phyloP scores from a whole-genome alignment of 2,329 filamentous ascomycete species.

The Periconia digitata region DNA sequence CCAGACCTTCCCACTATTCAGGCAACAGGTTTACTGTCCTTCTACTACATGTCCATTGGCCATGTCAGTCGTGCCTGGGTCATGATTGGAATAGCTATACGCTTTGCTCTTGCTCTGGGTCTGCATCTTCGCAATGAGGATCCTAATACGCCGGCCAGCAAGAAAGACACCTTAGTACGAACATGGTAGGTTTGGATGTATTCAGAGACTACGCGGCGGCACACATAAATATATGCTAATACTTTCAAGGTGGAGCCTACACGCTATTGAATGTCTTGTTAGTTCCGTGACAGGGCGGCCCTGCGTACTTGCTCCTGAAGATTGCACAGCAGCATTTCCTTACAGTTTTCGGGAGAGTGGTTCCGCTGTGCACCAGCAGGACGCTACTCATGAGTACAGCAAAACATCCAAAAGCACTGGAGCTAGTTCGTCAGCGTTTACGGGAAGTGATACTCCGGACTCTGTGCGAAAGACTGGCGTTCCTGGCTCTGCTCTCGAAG shows the following conservation, averaged over 20 bases:
- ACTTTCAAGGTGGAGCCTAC: constrained; percentile 30
- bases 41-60: constrained; percentile 31
- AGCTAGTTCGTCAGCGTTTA: background rate
- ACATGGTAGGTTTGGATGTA: constrained; percentile 28
- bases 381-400: background rate
- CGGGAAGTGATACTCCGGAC: background rate
- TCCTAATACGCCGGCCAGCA: constrained; percentile 16
- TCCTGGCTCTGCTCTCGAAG: constrained; percentile 10
- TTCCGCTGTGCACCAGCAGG: background rate
- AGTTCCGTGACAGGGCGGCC: constrained; percentile 41
- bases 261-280: constrained; percentile 35
- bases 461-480: background rate
- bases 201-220: too few species aligned
- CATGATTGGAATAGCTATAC: constrained; percentile 40
- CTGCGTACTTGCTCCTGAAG: constrained; percentile 27
- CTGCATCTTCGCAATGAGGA: constrained; percentile 43
- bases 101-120: constrained; percentile 41
- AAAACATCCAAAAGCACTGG: background rate
- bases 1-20: constrained; percentile 44
- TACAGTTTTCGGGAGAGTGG: constrained; percentile 6
- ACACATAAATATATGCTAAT: too few species aligned
- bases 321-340: constrained; percentile 36
- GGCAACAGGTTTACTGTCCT: constrained; percentile 29
- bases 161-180: constrained; percentile 38
- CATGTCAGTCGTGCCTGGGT: constrained; percentile 38